Percentiles rank a stretch among this genome's conserved stretches.
These are phyloP conservation scores for Brassica balearica DNA, from an alignment of 441 rosid species.

Conservation along the genomic window DNA sequence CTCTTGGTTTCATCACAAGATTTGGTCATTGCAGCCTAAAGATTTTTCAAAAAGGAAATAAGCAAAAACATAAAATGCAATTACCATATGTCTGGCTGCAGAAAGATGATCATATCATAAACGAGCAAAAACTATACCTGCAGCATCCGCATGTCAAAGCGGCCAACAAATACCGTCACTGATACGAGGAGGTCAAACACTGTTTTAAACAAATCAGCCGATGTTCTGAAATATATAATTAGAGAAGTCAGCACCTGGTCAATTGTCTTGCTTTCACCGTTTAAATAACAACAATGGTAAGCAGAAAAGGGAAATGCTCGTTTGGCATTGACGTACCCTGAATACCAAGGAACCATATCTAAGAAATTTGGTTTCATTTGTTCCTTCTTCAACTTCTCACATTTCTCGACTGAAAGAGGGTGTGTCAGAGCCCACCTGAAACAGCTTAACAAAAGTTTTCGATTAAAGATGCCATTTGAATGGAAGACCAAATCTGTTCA, in stretches of 20 bases:
- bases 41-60: slow-evolving; percentile 30
- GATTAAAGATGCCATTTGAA: slow-evolving; percentile 13
- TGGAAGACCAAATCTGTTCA: slow-evolving; percentile 18
- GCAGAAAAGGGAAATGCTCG: slow-evolving; percentile 3
- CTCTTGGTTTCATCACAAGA: slow-evolving; percentile 57
- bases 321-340: slow-evolving; percentile 66
- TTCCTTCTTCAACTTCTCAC: slow-evolving; percentile 77
- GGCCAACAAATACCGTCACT: slow-evolving; percentile 98
- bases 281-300: slow-evolving; percentile 12
- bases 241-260: slow-evolving; percentile 24
- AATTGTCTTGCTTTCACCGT: not conserved
- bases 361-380: slow-evolving; percentile 96
- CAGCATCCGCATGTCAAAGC: slow-evolving; percentile 99
- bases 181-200: slow-evolving; percentile 98
- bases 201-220: slow-evolving; percentile 99
- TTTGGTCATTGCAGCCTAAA: slow-evolving; percentile 93
- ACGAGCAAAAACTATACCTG: slow-evolving; percentile 60
- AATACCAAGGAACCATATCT: slow-evolving; percentile 99
- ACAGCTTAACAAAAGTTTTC: slow-evolving; percentile 5
- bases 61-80: slow-evolving; percentile 10
- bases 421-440: slow-evolving; percentile 99
- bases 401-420: slow-evolving; percentile 86
- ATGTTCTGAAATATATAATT: slow-evolving; percentile 79
- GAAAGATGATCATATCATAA: slow-evolving; percentile 20
- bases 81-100: not conserved